phyloP scores from a whole-genome alignment of 148 eudicot species.

The Fagopyrum homotropicum region DNA sequence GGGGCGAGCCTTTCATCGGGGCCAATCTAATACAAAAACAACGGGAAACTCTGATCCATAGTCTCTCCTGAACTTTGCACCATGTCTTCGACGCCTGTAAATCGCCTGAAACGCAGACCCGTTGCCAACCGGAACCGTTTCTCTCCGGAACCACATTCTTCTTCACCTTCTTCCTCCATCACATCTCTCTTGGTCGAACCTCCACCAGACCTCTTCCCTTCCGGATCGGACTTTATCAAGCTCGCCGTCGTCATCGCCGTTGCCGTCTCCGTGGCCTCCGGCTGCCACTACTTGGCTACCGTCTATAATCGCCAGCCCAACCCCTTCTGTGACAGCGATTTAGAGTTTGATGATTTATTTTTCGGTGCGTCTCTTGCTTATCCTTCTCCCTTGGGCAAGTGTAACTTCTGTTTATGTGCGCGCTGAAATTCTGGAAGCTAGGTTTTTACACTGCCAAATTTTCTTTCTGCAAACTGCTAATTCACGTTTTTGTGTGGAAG shows the following conservation, averaged over 20 bases:
- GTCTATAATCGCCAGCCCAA: constrained; percentile 25
- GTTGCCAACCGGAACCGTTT: background rate
- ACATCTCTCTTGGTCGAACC: constrained; percentile 34
- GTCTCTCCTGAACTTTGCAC: background rate
- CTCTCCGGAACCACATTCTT: constrained; percentile 1
- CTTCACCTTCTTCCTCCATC: constrained; percentile 25
- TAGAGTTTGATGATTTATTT: constrained; percentile 29
- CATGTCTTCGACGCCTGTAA: constrained; percentile 2
- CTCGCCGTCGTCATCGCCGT: constrained; percentile 47
- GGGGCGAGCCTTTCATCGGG: too few relatives aligned
- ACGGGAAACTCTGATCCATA: too few relatives aligned
- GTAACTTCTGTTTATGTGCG: background rate
- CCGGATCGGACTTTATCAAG: constrained; percentile 43
- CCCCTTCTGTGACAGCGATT: constrained; percentile 56
- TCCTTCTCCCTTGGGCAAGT: background rate
- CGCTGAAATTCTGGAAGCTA: background rate
- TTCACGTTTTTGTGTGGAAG: background rate
- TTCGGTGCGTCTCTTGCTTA: constrained; percentile 29
- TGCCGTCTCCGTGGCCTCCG: constrained; percentile 46
- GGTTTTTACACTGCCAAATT: background rate
- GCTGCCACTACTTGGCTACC: constrained; percentile 28
- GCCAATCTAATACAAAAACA: too few relatives aligned
- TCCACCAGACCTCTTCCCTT: constrained; percentile 45
- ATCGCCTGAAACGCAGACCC: constrained; percentile 7
- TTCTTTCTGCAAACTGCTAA: background rate